Conservation (phyloP, 257 asterid species). For the Plantago elongata region DNA sequence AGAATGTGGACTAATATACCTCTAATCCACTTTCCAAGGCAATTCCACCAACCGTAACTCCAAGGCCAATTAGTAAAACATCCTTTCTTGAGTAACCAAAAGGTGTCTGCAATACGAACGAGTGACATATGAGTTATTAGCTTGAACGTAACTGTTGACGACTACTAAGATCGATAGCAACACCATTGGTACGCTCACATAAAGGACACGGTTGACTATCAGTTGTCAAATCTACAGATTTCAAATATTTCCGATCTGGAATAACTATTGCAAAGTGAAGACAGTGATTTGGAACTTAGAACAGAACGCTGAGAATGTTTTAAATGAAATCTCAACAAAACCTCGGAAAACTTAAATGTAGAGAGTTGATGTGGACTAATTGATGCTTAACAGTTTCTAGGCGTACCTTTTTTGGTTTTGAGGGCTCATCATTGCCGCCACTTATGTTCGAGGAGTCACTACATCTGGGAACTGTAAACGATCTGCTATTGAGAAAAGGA, state of each 20-base stretch:
- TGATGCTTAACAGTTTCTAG: constrained; percentile 10
- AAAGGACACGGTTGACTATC: constrained; percentile 7
- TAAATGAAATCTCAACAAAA: constrained; percentile 3
- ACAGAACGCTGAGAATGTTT: neutral
- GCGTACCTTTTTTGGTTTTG: constrained; percentile 48
- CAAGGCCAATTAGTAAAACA: constrained; percentile 80
- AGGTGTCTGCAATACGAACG: constrained; percentile 50
- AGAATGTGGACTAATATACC: constrained; percentile 34
- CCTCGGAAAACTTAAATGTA: neutral
- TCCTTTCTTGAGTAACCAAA: constrained; percentile 96
- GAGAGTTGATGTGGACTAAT: neutral
- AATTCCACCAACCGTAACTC: constrained; percentile 58
- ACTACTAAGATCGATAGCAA: neutral
- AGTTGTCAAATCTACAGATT: neutral
- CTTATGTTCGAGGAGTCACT: constrained; percentile 40
- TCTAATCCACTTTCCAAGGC: constrained; percentile 85
- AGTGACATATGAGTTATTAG: constrained; percentile 7
- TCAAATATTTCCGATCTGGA: neutral
- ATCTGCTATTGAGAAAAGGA: constrained; percentile 28
- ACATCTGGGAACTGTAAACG: constrained; percentile 43
- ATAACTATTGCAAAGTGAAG: neutral
- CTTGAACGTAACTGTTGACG: constrained; percentile 5
- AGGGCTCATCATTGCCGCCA: constrained; percentile 43
- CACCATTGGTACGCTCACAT: constrained; percentile 4
- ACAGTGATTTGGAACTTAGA: neutral